Evolutionary conservation across 805 yeast genomes (phyloP), one percentile per base, ranked within the genome.

Genomic region (Cyberlindnera mycetangii): DNA sequence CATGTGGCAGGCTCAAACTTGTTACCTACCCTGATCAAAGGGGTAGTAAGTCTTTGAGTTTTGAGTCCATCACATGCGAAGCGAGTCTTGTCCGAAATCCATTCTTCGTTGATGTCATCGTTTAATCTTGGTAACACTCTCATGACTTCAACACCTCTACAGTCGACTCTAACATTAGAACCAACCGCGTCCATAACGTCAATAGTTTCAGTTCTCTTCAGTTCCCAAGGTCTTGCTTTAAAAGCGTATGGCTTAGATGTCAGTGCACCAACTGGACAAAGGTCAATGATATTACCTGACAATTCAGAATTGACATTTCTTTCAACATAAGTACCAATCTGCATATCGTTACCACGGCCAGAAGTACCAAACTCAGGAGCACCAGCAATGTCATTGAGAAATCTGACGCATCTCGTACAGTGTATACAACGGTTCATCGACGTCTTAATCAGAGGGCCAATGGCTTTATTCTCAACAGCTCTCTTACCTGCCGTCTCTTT

Each of bases 371-470:
- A 78, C 67, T 88, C 96, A 15, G 95, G 89, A 32, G 95, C 93
- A 52, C 96, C 96, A 32, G 96, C 96, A 50, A 87, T 84, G 61
- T 87, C 95, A 67, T 88, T 87, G 74, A 89, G 73, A 69, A 87
- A 87, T 60, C 96, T 79, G 18, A 87, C 89, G 74, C 96, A 87
- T 63, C 96, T 76, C 24, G 96, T 87, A 72, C 96, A 87, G 67
- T 87, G 96, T 60, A 87, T 87, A 69, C 96, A 87, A 66, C 96
- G 78, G 71, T 88, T 87, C 96, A 87, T 87, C 36, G 89, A 83
- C 34, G 96, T 87, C 70, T 87, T 87, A 61, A 87, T 85, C 58
- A 87, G 74, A 2, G 96, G 96, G 32, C 96, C 96, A 64, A 87
- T 78, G 49, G 90, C 89, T 69, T 88, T 88, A 72, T 87, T 89